Conservation (phyloP, 306 rosid genomes). For the Dalbergia oliveri region DNA sequence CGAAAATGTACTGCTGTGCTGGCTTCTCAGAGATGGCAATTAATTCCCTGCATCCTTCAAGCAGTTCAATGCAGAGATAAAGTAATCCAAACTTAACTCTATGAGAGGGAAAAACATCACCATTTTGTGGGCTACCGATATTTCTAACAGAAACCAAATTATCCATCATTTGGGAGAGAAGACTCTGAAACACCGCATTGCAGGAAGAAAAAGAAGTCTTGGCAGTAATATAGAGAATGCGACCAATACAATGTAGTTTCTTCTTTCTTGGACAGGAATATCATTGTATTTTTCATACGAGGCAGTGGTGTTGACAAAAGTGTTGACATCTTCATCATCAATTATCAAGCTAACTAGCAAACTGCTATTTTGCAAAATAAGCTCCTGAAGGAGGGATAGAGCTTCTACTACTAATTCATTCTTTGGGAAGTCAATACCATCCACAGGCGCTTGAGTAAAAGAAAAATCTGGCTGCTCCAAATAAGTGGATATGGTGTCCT, state of each 20-base stretch:
- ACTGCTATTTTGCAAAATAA: constrained; percentile 67
- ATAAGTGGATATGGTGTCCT: constrained; percentile 67
- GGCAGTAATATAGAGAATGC: constrained; percentile 65
- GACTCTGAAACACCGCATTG: constrained; percentile 65
- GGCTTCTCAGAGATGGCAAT: constrained; percentile 53
- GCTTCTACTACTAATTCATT: constrained; percentile 77
- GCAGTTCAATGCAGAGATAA: constrained; percentile 80
- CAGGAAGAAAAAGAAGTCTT: constrained; percentile 75
- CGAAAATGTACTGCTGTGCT: constrained; percentile 43
- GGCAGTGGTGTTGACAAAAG: constrained; percentile 60
- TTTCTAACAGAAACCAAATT: constrained; percentile 53
- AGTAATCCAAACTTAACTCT: constrained; percentile 75
- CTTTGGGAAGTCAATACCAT: constrained; percentile 70
- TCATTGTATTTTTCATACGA: constrained; percentile 56
- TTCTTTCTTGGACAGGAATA: constrained; percentile 69
- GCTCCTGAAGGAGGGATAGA: constrained; percentile 71
- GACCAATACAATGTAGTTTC: constrained; percentile 75
- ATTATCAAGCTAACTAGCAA: constrained; percentile 65
- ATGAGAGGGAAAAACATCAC: constrained; percentile 40
- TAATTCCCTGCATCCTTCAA: constrained; percentile 73
- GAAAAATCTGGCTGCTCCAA: constrained; percentile 62
- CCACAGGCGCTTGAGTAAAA: constrained; percentile 50
- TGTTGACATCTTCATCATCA: constrained; percentile 76
- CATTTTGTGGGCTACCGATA: constrained; percentile 45
- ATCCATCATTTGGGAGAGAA: constrained; percentile 67